These are phyloP conservation scores for Grosmannia clavigera DNA, from an alignment of 2,329 filamentous ascomycete genomes.

Conservation along the genomic window DNA sequence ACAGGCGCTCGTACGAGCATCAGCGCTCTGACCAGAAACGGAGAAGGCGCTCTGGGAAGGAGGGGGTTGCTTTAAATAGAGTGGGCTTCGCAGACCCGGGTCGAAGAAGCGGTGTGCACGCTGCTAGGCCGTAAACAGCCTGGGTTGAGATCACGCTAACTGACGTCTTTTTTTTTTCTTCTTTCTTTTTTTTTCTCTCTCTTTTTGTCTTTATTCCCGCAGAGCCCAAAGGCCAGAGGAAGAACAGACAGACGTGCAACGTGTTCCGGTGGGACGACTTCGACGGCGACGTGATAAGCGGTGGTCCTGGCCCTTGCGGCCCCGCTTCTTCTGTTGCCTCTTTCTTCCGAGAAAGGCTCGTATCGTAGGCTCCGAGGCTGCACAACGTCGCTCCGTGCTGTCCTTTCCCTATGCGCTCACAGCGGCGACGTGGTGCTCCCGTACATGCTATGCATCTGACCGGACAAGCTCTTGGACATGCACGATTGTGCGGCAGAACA, in stretches of 20 bases:
- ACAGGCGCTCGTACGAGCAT: neutral
- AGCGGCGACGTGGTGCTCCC: neutral
- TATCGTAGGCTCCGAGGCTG: neutral
- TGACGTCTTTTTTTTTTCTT: conserved; percentile 2
- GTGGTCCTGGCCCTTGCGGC: neutral
- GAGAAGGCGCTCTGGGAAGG: neutral
- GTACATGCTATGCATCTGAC: neutral
- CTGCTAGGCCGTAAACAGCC: conserved; percentile 8
- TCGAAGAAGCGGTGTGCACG: conserved; percentile 11
- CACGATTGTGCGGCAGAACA: neutral
- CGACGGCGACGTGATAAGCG: neutral
- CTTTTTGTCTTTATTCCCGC: neutral
- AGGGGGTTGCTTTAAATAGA: conserved; percentile 7
- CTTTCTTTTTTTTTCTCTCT: neutral
- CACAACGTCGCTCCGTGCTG: neutral
- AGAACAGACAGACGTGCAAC: neutral
- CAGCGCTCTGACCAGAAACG: neutral
- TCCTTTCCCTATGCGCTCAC: neutral
- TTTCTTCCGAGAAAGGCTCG: neutral
- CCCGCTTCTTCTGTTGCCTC: neutral
- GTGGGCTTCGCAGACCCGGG: neutral
- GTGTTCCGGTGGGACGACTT: neutral
- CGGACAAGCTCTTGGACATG: neutral
- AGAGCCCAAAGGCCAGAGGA: neutral
- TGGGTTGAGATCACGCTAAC: conserved; percentile 8